phyloP scores from a whole-genome alignment of 495 filamentous ascomycete species.

The Penicillium fimorum region DNA sequence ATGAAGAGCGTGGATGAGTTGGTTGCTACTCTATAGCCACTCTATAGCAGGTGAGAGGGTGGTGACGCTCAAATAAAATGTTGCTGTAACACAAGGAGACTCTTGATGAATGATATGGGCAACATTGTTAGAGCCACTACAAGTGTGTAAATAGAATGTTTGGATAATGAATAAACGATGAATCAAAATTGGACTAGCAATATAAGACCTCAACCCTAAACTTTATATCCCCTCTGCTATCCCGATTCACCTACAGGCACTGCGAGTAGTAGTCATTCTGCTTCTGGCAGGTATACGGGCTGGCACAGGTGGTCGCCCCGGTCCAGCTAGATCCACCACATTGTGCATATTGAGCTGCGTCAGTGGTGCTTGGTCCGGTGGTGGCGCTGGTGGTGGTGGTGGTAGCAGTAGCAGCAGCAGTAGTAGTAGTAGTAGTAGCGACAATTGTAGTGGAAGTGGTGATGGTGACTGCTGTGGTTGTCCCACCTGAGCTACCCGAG shows the following conservation, averaged over 20 bases:
- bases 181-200: not conserved
- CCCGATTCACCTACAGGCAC: conserved; percentile 31
- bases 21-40: conserved; percentile 26
- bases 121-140: not conserved
- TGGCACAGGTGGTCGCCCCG: conserved; percentile 49
- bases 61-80: not conserved
- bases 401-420: too few relatives aligned
- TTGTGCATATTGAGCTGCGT: conserved; percentile 41
- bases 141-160: not conserved
- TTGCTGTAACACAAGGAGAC: not conserved
- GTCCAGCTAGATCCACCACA: conserved; percentile 51
- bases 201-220: not conserved
- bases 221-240: not conserved
- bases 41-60: conserved; percentile 4
- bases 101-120: not conserved
- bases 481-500: conserved; percentile 5
- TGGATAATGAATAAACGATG: not conserved
- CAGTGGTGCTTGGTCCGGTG: conserved; percentile 21
- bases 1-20: conserved; percentile 47
- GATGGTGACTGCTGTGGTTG: conserved; percentile 12
- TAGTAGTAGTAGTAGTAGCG: too few relatives aligned
- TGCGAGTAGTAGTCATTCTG: conserved; percentile 47
- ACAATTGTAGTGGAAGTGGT: not conserved
- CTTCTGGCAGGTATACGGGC: conserved; percentile 37
- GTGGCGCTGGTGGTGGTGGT: conserved; percentile 4